Conservation (phyloP, 306 rosid genomes). For the Dicorynia guianensis region DNA sequence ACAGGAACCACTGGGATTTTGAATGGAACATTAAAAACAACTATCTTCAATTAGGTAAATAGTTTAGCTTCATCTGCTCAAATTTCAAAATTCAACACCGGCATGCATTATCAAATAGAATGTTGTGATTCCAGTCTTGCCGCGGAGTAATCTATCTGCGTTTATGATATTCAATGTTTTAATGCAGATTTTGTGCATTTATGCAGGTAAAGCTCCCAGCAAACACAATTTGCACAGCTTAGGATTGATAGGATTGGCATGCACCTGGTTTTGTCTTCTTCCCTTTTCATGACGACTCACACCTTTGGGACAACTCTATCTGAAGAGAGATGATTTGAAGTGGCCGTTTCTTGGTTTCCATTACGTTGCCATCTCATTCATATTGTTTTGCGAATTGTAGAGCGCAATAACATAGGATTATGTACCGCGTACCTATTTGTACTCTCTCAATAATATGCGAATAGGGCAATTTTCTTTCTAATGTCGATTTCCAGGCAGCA, state of each 20-base stretch:
- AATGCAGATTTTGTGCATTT: slow-evolving; percentile 2
- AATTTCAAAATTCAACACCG: too few relatives aligned
- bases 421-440: neutral
- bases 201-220: slow-evolving; percentile 68
- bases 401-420: slow-evolving; percentile 28
- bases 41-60: slow-evolving; percentile 73
- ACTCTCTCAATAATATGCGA: slow-evolving; percentile 30
- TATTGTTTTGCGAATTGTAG: slow-evolving; percentile 42
- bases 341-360: slow-evolving; percentile 26
- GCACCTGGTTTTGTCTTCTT: slow-evolving; percentile 51
- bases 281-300: slow-evolving; percentile 46
- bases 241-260: slow-evolving; percentile 49
- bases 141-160: neutral
- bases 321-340: slow-evolving; percentile 38
- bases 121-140: neutral
- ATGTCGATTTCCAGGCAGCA: slow-evolving; percentile 13
- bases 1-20: slow-evolving; percentile 84
- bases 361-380: slow-evolving; percentile 30
- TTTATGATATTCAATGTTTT: neutral
- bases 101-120: too few relatives aligned
- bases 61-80: neutral
- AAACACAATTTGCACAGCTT: slow-evolving; percentile 38
- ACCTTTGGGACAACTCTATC: slow-evolving; percentile 15
- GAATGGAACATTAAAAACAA: slow-evolving; percentile 82
- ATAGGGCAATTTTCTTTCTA: slow-evolving; percentile 18